Evolutionary conservation across 2,329 filamentous ascomycete species (phyloP).

Genomic region (Phialemoniopsis sp.): DNA sequence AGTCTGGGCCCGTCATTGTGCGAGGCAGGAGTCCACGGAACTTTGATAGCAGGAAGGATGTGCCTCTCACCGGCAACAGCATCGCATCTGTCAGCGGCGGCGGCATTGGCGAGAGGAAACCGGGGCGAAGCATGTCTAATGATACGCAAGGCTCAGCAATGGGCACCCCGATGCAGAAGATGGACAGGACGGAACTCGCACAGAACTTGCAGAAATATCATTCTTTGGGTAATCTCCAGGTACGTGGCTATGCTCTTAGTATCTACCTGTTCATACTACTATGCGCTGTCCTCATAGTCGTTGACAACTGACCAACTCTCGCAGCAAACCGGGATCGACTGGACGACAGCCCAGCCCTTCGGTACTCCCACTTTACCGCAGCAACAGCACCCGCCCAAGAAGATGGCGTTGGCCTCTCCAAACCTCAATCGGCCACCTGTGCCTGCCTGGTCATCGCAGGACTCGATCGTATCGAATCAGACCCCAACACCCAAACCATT

Average conservation of each 20-base stretch:
- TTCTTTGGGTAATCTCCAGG: conserved; percentile 26
- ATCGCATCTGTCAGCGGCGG: background rate
- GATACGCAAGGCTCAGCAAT: conserved; percentile 13
- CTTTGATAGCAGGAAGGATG: conserved; percentile 86
- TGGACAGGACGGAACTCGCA: conserved; percentile 12
- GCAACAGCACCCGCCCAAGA: conserved; percentile 46
- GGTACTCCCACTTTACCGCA: conserved; percentile 18
- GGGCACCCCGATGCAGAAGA: conserved; percentile 7
- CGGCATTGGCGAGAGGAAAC: conserved; percentile 32
- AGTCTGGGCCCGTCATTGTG: conserved; percentile 91
- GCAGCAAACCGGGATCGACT: conserved; percentile 34
- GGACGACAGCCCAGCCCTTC: conserved; percentile 35
- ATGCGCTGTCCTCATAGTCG: background rate
- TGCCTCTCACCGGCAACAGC: conserved; percentile 56
- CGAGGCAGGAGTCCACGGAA: conserved; percentile 89
- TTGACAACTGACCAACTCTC: background rate
- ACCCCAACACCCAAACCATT: background rate
- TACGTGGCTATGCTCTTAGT: conserved; percentile 12
- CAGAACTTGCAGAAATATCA: conserved; percentile 24
- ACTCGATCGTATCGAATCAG: conserved; percentile 17
- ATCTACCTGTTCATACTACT: too few species aligned
- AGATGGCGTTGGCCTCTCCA: conserved; percentile 44
- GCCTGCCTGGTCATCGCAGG: conserved; percentile 41
- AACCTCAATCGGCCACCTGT: conserved; percentile 47
- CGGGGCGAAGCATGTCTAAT: conserved; percentile 36